These are phyloP conservation scores for Colletotrichum sp. DNA, from an alignment of 2,329 filamentous ascomycete genomes.

Conservation along the genomic window DNA sequence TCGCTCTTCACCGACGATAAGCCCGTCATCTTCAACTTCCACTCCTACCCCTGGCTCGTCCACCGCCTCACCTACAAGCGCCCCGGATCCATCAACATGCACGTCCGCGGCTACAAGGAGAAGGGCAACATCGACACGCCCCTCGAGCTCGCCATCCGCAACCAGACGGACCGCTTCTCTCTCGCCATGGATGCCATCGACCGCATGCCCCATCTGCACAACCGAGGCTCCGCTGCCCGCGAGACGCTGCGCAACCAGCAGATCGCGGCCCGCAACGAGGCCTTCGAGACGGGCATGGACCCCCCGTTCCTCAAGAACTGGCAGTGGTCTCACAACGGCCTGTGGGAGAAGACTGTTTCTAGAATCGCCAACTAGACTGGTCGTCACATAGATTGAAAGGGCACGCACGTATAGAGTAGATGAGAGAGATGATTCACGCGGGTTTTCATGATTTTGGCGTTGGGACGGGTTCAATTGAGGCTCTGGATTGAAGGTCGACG, in stretches of 20 bases:
- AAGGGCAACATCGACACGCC: conserved; percentile 87
- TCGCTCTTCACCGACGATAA: conserved; percentile 75
- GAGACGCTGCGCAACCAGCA: conserved; percentile 70
- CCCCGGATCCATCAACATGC: conserved; percentile 69
- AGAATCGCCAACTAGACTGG: conserved; percentile 10
- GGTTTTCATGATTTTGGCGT: neutral
- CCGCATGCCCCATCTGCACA: conserved; percentile 65
- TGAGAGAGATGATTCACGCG: neutral
- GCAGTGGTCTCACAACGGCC: conserved; percentile 62
- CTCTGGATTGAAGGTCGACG: neutral
- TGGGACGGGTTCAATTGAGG: neutral
- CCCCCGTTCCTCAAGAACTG: conserved; percentile 69
- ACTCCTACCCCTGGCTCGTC: conserved; percentile 82
- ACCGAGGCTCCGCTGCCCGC: conserved; percentile 65
- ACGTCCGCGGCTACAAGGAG: conserved; percentile 81
- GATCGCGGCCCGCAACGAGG: conserved; percentile 66
- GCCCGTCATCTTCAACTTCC: conserved; percentile 84
- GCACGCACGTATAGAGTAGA: neutral
- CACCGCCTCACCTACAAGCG: conserved; percentile 80
- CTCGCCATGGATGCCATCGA: conserved; percentile 80
- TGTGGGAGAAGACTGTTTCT: conserved; percentile 37
- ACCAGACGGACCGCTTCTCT: conserved; percentile 78
- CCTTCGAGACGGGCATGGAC: conserved; percentile 75
- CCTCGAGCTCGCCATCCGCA: conserved; percentile 78
- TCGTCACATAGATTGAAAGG: neutral